Percentiles rank a stretch among this genome's conserved stretches.
phyloP scores from a whole-genome alignment of 371 early-diverging fungal genomes.

The Choanephora cucurbitarum region DNA sequence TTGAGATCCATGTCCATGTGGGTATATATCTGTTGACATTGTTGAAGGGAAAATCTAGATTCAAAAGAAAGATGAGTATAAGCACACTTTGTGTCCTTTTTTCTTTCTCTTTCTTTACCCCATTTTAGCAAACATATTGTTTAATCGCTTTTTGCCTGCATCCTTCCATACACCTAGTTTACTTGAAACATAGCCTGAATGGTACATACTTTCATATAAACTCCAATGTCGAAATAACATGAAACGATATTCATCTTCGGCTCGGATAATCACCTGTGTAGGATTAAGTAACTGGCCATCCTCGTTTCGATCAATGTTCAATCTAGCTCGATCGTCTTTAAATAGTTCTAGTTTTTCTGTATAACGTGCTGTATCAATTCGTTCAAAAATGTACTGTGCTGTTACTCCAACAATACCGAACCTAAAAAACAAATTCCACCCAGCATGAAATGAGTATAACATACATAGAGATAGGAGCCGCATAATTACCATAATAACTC shows the following conservation, averaged over 20 bases:
- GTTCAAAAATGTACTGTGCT: constrained; percentile 69
- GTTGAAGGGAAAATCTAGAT: constrained; percentile 65
- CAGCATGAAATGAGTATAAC: too few relatives aligned
- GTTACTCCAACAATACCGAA: constrained; percentile 73
- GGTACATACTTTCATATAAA: constrained; percentile 82
- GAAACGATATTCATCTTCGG: constrained; percentile 76
- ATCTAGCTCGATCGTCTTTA: constrained; percentile 62
- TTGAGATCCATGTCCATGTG: constrained; percentile 85
- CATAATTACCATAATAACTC: constrained; percentile 64
- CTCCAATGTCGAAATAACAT: constrained; percentile 92
- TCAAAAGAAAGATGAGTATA: not conserved
- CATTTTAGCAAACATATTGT: constrained; percentile 85
- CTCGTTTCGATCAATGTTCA: constrained; percentile 36
- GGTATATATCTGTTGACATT: constrained; percentile 70
- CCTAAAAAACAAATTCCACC: too few relatives aligned
- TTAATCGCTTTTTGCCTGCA: constrained; percentile 73
- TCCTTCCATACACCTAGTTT: constrained; percentile 87
- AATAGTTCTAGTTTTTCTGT: constrained; percentile 49
- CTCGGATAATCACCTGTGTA: constrained; percentile 26
- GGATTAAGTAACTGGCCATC: constrained; percentile 2
- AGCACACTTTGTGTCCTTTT: not conserved
- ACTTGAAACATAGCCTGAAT: constrained; percentile 83
- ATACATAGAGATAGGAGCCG: too few relatives aligned
- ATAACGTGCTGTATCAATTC: constrained; percentile 61
- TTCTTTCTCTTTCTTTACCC: constrained; percentile 52